Evolutionary conservation across 495 filamentous ascomycete species (phyloP).

Genomic region (Lasiosphaeriaceae sp.): DNA sequence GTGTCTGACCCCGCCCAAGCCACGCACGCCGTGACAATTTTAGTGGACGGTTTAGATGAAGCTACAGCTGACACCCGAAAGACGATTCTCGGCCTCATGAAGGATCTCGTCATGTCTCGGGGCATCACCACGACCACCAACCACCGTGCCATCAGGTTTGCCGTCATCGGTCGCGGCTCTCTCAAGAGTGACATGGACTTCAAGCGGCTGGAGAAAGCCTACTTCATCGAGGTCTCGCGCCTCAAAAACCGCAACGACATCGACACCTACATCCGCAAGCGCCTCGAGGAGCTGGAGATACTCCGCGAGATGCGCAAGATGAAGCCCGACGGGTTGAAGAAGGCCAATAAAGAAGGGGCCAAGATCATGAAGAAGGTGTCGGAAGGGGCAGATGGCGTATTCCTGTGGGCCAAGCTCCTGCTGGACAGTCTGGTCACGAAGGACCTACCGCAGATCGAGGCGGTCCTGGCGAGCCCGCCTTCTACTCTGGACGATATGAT

Average conservation of each 20-base stretch:
- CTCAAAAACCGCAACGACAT: constrained; percentile 8
- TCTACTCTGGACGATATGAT: constrained; percentile 15
- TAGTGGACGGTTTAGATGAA: constrained; percentile 8
- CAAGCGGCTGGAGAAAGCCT: constrained; percentile 1
- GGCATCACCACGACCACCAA: background rate
- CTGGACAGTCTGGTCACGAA: constrained; percentile 9
- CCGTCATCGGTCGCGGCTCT: constrained; percentile 3
- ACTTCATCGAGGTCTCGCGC: constrained; percentile 10
- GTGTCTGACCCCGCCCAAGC: background rate
- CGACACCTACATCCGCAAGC: constrained; percentile 12
- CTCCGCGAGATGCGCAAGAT: constrained; percentile 8
- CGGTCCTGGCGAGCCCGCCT: constrained; percentile 6
- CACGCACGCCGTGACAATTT: background rate
- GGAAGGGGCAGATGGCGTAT: constrained; percentile 12
- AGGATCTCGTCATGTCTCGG: background rate
- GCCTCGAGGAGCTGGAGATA: constrained; percentile 9
- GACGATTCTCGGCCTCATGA: constrained; percentile 5
- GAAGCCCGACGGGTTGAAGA: constrained; percentile 4
- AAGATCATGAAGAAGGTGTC: constrained; percentile 12
- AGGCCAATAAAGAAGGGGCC: constrained; percentile 6
- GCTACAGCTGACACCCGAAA: constrained; percentile 1
- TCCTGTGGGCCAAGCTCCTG: constrained; percentile 13
- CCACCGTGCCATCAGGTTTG: background rate
- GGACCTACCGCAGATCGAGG: constrained; percentile 9
- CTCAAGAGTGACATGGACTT: constrained; percentile 5